A percentile compares a stretch with the other conserved stretches of the same genome.
Conservation (phyloP, 139 green algal genomes). For the Monoraphidium neglectum region DNA sequence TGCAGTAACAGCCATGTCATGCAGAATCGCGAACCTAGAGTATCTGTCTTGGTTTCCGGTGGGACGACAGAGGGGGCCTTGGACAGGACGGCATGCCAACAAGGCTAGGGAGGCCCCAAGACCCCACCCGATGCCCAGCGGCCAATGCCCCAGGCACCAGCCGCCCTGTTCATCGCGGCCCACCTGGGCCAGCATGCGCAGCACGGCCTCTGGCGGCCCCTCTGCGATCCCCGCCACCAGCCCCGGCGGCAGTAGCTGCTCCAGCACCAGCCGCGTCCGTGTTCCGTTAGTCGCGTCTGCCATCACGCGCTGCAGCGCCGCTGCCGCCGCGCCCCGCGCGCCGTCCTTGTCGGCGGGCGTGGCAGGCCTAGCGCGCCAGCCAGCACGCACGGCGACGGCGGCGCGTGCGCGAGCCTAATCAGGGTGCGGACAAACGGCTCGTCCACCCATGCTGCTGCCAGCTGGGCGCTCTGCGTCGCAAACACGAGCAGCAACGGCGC, state of each 20-base stretch:
- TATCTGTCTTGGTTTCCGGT: no score
- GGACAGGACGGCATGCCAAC: no score
- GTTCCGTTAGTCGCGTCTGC: slow-evolving; percentile 73
- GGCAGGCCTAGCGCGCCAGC: slow-evolving; percentile 44
- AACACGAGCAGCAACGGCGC: slow-evolving; percentile 60
- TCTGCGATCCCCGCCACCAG: slow-evolving; percentile 74
- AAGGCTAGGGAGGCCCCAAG: no score
- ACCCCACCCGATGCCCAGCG: no score
- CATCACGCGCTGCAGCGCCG: slow-evolving; percentile 63
- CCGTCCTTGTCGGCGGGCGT: slow-evolving; percentile 16
- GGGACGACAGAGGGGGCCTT: no score
- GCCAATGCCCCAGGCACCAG: no score
- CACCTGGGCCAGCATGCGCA: slow-evolving; percentile 32
- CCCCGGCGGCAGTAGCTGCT: slow-evolving; percentile 77
- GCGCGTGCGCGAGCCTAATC: slow-evolving; percentile 66
- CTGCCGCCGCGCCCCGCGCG: slow-evolving; percentile 52
- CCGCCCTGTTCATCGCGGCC: no score
- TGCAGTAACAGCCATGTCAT: no score
- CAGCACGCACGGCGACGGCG: slow-evolving; percentile 43
- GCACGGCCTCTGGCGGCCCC: slow-evolving; percentile 36
- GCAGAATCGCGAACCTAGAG: no score
- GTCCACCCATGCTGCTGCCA: slow-evolving; percentile 64
- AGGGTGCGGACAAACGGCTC: slow-evolving; percentile 47
- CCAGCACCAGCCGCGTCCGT: slow-evolving; percentile 60
- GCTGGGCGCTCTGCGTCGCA: slow-evolving; percentile 63